Base-by-base conservation (phyloP, 805 yeast genomes). In the Kluyveromyces siamensis region DNA sequence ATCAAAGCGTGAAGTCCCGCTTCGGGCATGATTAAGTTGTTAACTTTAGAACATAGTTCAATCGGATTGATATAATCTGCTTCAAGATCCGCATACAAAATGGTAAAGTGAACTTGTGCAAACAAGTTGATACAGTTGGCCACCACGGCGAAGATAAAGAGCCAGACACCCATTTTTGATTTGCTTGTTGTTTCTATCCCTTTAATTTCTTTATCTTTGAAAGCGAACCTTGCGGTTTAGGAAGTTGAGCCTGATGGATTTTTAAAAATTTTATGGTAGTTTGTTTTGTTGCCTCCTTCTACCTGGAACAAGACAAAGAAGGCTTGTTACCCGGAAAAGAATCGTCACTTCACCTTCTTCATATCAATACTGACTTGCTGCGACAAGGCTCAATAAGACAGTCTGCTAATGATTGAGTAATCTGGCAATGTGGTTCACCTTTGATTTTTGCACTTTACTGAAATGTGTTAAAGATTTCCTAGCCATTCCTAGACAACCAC, bases 31-130 rank as follows among this genome's bases (percentile, higher is more conserved):
- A 91, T 82, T 71, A 87, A 82, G 59, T 84, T 82, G 75, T 93
- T 93, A 65, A 93, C 79, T 62, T 87, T 84, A 72, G 87, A 87
- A 72, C 99, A 93, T 59, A 93, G 76, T 71, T 91, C 98, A 66
- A 91, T 88, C 49, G 98, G 98, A 69, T 91, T 93, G 72, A 91
- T 90, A 75, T 91, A 93, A 69, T 93, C 99, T 63, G 90, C 83
- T 70, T 87, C 98, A 68, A 90, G 76, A 70, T 90, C 98, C 55
- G 95, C 86, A 74, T 86, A 91, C 84, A 89, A 82, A 70, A 90
- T 89, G 45, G 96, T 88, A 77, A 90, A 90, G 69, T 86, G 93
- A 49, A 90, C 97, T 72, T 90, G 97, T 38, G 86, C 74, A 65
- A 91, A 89, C 70, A 91, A 75, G 75, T 86, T 88, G 58, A 85